A percentile compares a stretch with the other conserved stretches of the same genome.
These are phyloP conservation scores for Croton laevigatus DNA, from an alignment of 441 rosid species.

Conservation along the genomic window DNA sequence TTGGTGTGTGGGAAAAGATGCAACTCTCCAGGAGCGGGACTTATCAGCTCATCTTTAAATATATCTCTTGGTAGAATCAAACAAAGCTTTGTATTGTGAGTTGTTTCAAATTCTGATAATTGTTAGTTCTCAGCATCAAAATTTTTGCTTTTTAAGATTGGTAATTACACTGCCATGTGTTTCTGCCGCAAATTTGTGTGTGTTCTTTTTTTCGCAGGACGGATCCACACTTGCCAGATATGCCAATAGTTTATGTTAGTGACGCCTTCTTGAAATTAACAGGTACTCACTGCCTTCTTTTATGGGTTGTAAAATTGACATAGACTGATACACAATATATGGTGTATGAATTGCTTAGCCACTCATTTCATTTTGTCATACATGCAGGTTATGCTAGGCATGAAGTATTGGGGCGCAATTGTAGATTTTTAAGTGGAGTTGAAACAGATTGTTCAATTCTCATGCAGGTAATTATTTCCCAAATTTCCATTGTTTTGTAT, in stretches of 20 bases:
- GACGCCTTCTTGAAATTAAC: slow-evolving; percentile 85
- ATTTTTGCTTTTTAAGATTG: slow-evolving; percentile 20
- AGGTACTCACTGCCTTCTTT: slow-evolving; percentile 39
- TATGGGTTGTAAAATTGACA: neutral
- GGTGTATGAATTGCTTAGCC: slow-evolving; percentile 9
- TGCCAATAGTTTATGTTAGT: slow-evolving; percentile 86
- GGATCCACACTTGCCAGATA: slow-evolving; percentile 62
- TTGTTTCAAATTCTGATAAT: slow-evolving; percentile 39
- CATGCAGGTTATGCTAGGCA: slow-evolving; percentile 65
- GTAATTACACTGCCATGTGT: slow-evolving; percentile 25
- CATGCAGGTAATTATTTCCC: slow-evolving; percentile 42
- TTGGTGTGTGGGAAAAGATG: slow-evolving; percentile 59
- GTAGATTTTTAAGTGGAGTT: slow-evolving; percentile 61
- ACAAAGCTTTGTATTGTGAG: slow-evolving; percentile 99
- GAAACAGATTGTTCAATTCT: slow-evolving; percentile 60
- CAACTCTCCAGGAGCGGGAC: slow-evolving; percentile 38
- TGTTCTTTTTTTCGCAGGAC: slow-evolving; percentile 41
- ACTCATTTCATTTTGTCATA: slow-evolving; percentile 13
- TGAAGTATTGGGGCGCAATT: slow-evolving; percentile 80
- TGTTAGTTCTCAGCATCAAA: slow-evolving; percentile 18
- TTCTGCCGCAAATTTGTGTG: slow-evolving; percentile 19
- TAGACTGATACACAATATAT: neutral
- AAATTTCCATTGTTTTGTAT: slow-evolving; percentile 1
- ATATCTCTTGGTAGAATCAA: slow-evolving; percentile 99
- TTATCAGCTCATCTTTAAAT: slow-evolving; percentile 59